Evolutionary conservation across 2,329 filamentous ascomycete genomes (phyloP), one percentile per base, ranked within the genome.

Genomic region (Thermothelomyces thermophilus): DNA sequence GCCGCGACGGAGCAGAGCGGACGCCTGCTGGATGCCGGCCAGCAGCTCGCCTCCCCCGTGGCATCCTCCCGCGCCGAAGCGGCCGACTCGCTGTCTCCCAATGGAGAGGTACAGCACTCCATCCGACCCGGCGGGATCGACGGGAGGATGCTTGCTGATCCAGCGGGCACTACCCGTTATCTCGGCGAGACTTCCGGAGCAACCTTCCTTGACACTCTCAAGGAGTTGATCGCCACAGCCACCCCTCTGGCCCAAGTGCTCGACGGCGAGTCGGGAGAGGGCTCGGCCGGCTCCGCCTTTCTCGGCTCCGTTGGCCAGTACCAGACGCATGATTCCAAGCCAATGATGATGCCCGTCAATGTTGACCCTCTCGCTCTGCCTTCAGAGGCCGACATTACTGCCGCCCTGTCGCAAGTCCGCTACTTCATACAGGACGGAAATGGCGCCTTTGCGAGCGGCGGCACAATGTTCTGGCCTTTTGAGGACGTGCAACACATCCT

Each of bases 171-270:
- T 20, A 62, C 67, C 1, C 69, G 73, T 11, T 76, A 73, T 56
- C 66, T 74, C 2, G 74, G 74, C 34, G 71, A 71, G 57, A 75
- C 73, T 7, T 75, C 73, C 19, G 73, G 72, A 14, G 71, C 73
- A 10, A 73, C 70, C 1, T 76, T 76, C 46, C 66, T 76, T 5
- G 73, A 77, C 50, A 63, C 70, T 16, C 59, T 77, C 36, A 76
- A 76, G 53, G 68, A 68, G 44, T 70, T 76, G 51, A 73, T 77
- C 62, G 61, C 62, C 34, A 68, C 66, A 1, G 45, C 50, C 14
- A 52, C 42, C 19, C 56, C 57, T 6, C 17, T 50, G 42, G 51
- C 39, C 37, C 31, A 40, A 31, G 53, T 37, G 44, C 37, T 49
- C 37, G 42, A 51, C 17, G 31, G 36, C 11, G 33, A 30, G 4